Conservation (phyloP, 495 filamentous ascomycete species). For the Neurospora hispaniola region DNA sequence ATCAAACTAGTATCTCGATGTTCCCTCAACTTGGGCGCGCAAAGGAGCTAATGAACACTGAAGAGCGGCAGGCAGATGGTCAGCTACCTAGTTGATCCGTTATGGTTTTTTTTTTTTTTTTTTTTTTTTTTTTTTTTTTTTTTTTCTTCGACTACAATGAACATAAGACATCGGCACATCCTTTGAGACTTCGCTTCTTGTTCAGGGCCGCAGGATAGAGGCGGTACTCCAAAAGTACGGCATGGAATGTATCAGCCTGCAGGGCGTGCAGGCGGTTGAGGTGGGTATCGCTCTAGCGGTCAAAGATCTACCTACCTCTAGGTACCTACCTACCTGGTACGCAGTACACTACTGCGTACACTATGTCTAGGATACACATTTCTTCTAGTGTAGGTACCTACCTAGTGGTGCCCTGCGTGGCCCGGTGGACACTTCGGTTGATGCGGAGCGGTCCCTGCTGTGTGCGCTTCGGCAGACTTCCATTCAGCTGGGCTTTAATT, state of each 20-base stretch:
- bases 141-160: too few species aligned
- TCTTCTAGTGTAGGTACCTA: too few species aligned
- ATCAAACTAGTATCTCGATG: background rate
- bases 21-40: background rate
- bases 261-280: background rate
- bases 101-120: too few species aligned
- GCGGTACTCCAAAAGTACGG: background rate
- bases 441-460: background rate
- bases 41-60: background rate
- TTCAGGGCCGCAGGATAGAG: background rate
- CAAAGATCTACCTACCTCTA: background rate
- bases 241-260: background rate
- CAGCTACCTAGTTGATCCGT: too few species aligned
- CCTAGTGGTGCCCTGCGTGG: background rate
- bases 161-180: background rate
- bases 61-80: background rate
- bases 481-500: background rate
- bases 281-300: background rate
- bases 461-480: background rate
- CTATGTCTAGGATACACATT: background rate
- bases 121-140: too few species aligned
- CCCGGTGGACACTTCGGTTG: background rate
- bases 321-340: too few species aligned
- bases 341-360: too few species aligned
- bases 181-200: background rate